phyloP scores from a whole-genome alignment of 2,329 filamentous ascomycete genomes.

The Teratosphaeria epicoccoides region DNA sequence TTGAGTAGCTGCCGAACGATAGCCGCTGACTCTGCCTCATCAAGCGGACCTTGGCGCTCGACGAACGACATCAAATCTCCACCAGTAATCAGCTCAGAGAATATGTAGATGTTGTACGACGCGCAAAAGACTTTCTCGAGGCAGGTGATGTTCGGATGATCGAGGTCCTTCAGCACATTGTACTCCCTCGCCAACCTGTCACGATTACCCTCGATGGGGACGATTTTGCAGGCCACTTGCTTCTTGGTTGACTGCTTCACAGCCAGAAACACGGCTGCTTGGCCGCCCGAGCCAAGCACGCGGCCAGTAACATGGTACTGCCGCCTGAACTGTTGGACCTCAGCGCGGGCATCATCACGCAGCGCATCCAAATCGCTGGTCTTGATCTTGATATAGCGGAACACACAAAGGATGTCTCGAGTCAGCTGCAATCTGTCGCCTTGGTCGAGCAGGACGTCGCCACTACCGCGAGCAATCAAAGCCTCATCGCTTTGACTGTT shows the following conservation, averaged over 20 bases:
- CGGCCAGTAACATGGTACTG: slow-evolving; percentile 41
- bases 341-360: slow-evolving; percentile 1
- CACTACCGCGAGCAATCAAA: slow-evolving; percentile 20
- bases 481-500: slow-evolving; percentile 17
- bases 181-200: slow-evolving; percentile 28
- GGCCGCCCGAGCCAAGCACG: slow-evolving; percentile 44
- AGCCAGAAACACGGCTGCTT: slow-evolving; percentile 46
- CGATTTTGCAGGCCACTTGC: slow-evolving; percentile 60
- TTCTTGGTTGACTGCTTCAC: slow-evolving; percentile 41
- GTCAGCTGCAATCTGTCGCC: slow-evolving; percentile 32
- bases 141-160: slow-evolving; percentile 50
- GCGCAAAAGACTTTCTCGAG: slow-evolving; percentile 48
- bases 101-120: slow-evolving; percentile 46
- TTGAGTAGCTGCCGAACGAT: slow-evolving; percentile 47
- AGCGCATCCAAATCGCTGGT: slow-evolving; percentile 3
- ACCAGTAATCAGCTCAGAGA: slow-evolving; percentile 49
- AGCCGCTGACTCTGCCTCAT: slow-evolving; percentile 42
- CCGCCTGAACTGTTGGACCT: slow-evolving; percentile 32
- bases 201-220: slow-evolving; percentile 21
- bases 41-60: slow-evolving; percentile 38
- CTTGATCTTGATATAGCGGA: slow-evolving; percentile 1
- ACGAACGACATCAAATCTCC: slow-evolving; percentile 53
- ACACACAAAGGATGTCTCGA: slow-evolving; percentile 21
- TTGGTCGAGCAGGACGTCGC: slow-evolving; percentile 33
- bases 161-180: slow-evolving; percentile 41